Evolutionary conservation across 1,284 basidiomycete genomes (phyloP), one percentile per base, ranked within the genome.

Genomic region (Laetiporus sulphureus): DNA sequence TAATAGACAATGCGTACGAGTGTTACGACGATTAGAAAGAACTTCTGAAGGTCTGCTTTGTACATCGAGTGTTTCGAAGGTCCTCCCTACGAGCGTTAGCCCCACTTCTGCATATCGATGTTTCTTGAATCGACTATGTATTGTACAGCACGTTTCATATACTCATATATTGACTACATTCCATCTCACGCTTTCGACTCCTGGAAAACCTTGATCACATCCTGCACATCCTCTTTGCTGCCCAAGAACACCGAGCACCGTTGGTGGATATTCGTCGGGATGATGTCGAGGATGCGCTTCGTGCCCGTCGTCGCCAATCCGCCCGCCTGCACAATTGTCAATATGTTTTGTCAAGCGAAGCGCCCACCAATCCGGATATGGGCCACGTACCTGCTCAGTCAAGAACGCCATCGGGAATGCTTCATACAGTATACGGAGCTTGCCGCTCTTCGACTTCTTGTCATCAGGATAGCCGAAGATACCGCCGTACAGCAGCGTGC

Each of bases 351-450:
- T n/a, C n/a, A n/a, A n/a, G n/a, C n/a, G n/a, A n/a, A n/a, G n/a
- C n/a, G n/a, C n/a, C n/a, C n/a, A n/a, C n/a, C n/a, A n/a, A n/a
- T n/a, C n/a, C n/a, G n/a, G n/a, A n/a, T n/a, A n/a, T n/a, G n/a
- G 11, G 2, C n/a, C 29, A 64, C 77, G 38, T 47, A 84, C 87
- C 77, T 94, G 92, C 59, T 98, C 95, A 3, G 83, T 93, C 57
- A 98, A 68, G 69, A 89, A 94, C 2, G 94, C 90, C 95, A 98
- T 98, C n/a, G 94, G 95, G 77, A 98, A 99, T 4, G 91, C 95
- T 69, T 99, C 96, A 60, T 99, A 99, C 36, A 99, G 70, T 60
- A 99, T 70, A 58, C 96, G 78, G 55, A 99, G 74, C 70, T 99
- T 99, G 44, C 95, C 95, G 54, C 68, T 84, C 72, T 94, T 96